Base-by-base conservation (phyloP, 495 filamentous ascomycete genomes). In the Chaetomium fimeti region DNA sequence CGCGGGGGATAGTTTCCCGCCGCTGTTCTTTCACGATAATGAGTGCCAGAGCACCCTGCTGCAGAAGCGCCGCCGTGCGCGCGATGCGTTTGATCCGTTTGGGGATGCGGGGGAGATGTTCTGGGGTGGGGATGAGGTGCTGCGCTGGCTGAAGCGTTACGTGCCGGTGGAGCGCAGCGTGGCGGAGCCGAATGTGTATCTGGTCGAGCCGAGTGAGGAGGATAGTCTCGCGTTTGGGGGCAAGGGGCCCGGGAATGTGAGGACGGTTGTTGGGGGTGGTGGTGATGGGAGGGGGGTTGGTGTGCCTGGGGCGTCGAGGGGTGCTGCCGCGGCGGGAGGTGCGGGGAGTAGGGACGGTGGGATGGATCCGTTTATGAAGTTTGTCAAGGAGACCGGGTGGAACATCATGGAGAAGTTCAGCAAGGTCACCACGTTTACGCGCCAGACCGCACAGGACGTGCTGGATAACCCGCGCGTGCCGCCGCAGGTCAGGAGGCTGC, bases 291-390 rank as follows among this genome's bases (percentile, higher is more conserved):
- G 57, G 58, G 71, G 66, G 16, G 62, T 67, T 66, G 62, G 68
- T 65, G 59, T 56, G 68, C 71, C 65, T 38, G 67, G 68, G 59
- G 12, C 52, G 5, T 54, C 58, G 57, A 64, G 62, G 20, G 66
- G 24, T 20, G 4, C 16, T 8, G 59, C 25, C 1, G 52, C 63
- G 38, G 69, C 62, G 7, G 75, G 71, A 32, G 68, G 72, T 28
- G 68, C 67, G 6, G 75, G 72, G 55, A 72, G 63, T 24, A 77
- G 75, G 22, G 84, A 94, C 71, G 92, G 83, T 5, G 85, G 85
- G n/a, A 97, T 97, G 91, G 94, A 98, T 72, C 93, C 94, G 1
- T 85, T 98, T 49, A 92, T 89, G 68, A 96, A 96, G 78, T 91
- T 92, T 27, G 81, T 97, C 65, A 98, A 98, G 74, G 93, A 98